Percentiles rank a stretch among this genome's conserved stretches.
phyloP scores from a whole-genome alignment of 257 asterid genomes.

The Avicennia marina region DNA sequence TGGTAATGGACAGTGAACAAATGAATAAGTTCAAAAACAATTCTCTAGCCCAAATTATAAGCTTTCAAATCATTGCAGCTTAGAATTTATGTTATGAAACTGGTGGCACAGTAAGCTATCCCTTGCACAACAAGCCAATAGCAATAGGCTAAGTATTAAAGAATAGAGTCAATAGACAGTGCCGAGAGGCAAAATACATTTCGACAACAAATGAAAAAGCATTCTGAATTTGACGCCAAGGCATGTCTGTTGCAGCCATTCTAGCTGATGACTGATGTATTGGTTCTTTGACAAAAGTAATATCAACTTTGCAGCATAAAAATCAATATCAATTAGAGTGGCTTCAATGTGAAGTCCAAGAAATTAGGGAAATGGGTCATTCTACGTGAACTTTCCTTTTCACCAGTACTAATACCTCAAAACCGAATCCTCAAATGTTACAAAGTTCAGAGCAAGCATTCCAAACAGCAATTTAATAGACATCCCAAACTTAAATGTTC shows the following conservation, averaged over 20 bases:
- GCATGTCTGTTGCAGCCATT: background rate
- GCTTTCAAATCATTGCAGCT: too few species aligned
- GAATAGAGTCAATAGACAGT: too few species aligned
- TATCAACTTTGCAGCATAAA: background rate
- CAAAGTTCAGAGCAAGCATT: background rate
- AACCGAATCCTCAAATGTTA: background rate
- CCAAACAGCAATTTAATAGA: background rate
- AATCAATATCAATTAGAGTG: background rate
- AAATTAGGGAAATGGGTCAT: too few species aligned
- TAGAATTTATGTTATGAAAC: too few species aligned
- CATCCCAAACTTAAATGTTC: background rate
- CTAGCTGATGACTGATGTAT: too few species aligned
- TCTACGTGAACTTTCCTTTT: too few species aligned
- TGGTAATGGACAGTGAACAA: background rate
- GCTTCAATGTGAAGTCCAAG: background rate
- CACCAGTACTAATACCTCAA: background rate
- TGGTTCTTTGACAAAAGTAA: background rate
- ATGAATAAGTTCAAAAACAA: background rate
- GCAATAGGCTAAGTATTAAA: too few species aligned
- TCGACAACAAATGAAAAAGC: background rate
- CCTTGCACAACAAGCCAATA: too few species aligned
- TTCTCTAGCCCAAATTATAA: background rate
- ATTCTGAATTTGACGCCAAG: background rate
- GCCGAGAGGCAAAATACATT: background rate
- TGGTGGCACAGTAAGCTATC: too few species aligned